Base-by-base conservation (phyloP, 1,284 basidiomycete species). In the Pyrrhoderma noxium region DNA sequence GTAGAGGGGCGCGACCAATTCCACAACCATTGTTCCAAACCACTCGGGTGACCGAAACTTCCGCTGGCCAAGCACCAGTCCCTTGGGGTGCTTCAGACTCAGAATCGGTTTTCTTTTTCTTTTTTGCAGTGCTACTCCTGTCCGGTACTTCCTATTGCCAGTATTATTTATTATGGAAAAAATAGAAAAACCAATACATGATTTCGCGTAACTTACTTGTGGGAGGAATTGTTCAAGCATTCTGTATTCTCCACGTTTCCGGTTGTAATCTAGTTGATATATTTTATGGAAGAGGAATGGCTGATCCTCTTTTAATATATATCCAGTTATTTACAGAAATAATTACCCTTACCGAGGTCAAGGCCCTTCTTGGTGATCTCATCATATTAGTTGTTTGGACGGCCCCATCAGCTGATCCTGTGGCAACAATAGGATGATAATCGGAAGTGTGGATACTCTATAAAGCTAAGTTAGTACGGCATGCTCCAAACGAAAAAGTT, bases 221-320 rank as follows among this genome's bases (percentile, higher is more conserved):
- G 93, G 91, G 2, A 85, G 64, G 59, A 93, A 84, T 35, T 79
- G 77, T 56, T 97, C 93, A 5, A 91, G 68, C 83, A 96, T 90
- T 19, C 92, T 72, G 61, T 79, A 90, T 55, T 89, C 79, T 25
- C 79, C 76, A 0, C 76, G 76, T 14, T 74, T 76, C 19, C 82
- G 78, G 60, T 80, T 89, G 61, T 89, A 91, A 67, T 96, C 93
- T 47, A 97, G 73, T 60, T 90, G 88, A 61, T 81, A 96, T 11
- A 94, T 73, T 57, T 82, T 85, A 61, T 92, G 83, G 13, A 77
- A 72, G 47, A 89, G 79, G 60, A 89, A 80, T 0, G 86, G 85
- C 88, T 92, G 57, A 8, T 2, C 14, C 39, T 8, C 0, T 21
- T 44, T 45, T 47, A 51, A 16, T 42, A 27, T 31, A 19, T 14